Conservation (phyloP, 2,329 filamentous ascomycete genomes). For the Exophiala phaeomuriformis region DNA sequence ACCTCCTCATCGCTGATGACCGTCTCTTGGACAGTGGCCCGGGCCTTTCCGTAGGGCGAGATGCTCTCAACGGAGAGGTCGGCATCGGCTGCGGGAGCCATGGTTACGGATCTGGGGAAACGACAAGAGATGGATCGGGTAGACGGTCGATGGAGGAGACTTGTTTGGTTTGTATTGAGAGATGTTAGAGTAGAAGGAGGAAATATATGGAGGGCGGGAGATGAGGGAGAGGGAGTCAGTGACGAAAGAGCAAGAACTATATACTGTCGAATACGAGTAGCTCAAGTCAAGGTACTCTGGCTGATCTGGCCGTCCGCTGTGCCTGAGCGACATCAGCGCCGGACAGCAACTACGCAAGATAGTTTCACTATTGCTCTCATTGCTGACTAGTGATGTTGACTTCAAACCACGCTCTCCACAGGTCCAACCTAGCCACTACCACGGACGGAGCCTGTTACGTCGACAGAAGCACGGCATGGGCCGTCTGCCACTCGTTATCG, state of each 20-base stretch:
- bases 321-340: no score
- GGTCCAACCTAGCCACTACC: background rate
- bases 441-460: background rate
- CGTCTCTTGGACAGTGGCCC: constrained; percentile 55
- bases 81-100: constrained; percentile 19
- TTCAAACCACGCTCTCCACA: background rate
- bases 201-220: background rate
- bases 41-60: constrained; percentile 57
- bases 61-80: constrained; percentile 48
- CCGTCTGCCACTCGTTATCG: background rate
- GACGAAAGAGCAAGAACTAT: background rate
- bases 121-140: background rate
- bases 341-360: background rate
- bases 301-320: background rate
- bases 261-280: background rate
- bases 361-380: background rate
- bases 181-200: background rate
- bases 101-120: background rate
- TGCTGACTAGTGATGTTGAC: background rate
- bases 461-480: background rate
- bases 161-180: background rate
- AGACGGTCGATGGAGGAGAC: background rate
- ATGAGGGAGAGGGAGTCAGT: background rate
- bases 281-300: background rate
- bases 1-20: constrained; percentile 61